Evolutionary conservation across 495 filamentous ascomycete species (phyloP).

Genomic region (Penicilliopsis zonata): DNA sequence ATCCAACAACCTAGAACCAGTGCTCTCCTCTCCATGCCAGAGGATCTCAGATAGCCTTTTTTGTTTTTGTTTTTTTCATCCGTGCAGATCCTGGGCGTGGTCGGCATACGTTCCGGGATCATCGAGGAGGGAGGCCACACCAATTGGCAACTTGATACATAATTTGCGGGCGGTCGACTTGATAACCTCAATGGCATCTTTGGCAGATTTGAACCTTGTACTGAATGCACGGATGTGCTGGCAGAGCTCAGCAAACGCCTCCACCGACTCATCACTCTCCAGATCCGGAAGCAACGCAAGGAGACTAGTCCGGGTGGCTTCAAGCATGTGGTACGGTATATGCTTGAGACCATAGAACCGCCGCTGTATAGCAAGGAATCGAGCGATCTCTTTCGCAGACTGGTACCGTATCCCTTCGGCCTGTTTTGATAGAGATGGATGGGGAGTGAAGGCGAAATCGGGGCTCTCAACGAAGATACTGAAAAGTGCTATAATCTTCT

Average conservation of each 20-base stretch:
- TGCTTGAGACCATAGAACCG: conserved; percentile 20
- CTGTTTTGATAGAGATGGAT: conserved; percentile 7
- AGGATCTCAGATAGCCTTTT: too few relatives aligned
- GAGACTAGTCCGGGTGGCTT: conserved; percentile 16
- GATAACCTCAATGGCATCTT: conserved; percentile 15
- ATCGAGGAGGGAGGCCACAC: conserved; percentile 15
- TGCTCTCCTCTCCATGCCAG: too few relatives aligned
- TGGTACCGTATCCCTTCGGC: conserved; percentile 8
- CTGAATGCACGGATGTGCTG: conserved; percentile 17
- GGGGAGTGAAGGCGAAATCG: conserved; percentile 3
- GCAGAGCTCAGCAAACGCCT: conserved; percentile 23
- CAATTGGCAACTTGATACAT: conserved; percentile 14
- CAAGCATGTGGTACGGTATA: conserved; percentile 20
- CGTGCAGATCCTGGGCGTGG: too few relatives aligned
- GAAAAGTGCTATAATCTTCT: conserved; percentile 14
- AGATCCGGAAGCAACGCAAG: conserved; percentile 14
- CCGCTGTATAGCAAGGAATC: conserved; percentile 18
- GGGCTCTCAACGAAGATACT: conserved; percentile 11
- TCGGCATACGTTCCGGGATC: too few relatives aligned
- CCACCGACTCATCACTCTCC: conserved; percentile 11
- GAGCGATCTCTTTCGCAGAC: conserved; percentile 19
- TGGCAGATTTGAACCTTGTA: conserved; percentile 14
- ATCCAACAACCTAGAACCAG: too few relatives aligned
- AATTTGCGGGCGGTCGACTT: conserved; percentile 8
- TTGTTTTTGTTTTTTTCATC: too few relatives aligned